A percentile compares a stretch with the other conserved stretches of the same genome.
Conservation (phyloP, 177 flowering plant genomes). For the Tripterygium wilfordii region DNA sequence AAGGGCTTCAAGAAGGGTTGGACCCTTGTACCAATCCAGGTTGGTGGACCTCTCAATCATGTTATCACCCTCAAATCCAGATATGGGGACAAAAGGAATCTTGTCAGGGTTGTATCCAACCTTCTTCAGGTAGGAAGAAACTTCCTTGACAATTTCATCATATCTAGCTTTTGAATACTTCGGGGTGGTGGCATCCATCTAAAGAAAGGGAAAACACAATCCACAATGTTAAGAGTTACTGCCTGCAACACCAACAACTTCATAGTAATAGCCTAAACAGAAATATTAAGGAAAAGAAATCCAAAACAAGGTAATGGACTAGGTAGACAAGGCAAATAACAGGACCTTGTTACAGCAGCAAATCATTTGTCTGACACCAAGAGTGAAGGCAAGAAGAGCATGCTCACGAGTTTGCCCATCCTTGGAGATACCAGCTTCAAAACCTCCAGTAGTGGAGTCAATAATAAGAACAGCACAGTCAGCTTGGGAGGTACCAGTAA, state of each 20-base stretch:
- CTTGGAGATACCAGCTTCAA: constrained; percentile 41
- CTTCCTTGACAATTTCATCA: constrained; percentile 42
- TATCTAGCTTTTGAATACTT: constrained; percentile 40
- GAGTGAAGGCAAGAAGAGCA: constrained; percentile 38
- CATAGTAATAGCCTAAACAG: not conserved
- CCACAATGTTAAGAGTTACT: not conserved
- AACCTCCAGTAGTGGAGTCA: constrained; percentile 40
- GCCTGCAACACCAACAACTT: not conserved
- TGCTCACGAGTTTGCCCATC: constrained; percentile 43
- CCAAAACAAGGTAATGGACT: not conserved
- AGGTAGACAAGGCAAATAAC: not conserved
- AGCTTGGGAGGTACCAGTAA: constrained; percentile 47
- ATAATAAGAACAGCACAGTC: constrained; percentile 37
- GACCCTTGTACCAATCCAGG: constrained; percentile 57
- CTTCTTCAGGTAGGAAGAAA: constrained; percentile 45
- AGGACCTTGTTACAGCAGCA: constrained; percentile 42
- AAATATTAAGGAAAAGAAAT: not conserved
- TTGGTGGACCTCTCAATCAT: constrained; percentile 52
- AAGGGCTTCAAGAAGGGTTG: constrained; percentile 38
- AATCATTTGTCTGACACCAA: constrained; percentile 39
- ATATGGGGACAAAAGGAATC: constrained; percentile 38
- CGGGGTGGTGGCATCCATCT: constrained; percentile 48
- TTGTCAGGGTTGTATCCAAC: constrained; percentile 43
- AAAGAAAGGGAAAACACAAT: not conserved
- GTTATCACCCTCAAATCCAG: constrained; percentile 51